Conservation (phyloP, 2,329 filamentous ascomycete genomes). For the Sordariomycetes sp. region DNA sequence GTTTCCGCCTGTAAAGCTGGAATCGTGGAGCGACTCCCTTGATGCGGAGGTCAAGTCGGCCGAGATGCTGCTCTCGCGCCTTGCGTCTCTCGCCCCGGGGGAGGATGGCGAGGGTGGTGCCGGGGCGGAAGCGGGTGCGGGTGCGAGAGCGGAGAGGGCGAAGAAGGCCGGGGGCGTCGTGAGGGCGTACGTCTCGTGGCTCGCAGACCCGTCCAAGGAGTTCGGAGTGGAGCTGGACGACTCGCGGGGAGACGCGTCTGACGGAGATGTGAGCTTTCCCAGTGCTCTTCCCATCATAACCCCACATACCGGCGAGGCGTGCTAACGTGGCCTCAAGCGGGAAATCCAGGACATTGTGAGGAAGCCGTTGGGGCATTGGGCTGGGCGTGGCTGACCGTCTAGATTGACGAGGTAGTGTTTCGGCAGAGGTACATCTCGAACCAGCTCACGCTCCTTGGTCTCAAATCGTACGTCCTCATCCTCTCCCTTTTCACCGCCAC, state of each 20-base stretch:
- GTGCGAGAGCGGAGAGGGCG: neutral
- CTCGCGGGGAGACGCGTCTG: neutral
- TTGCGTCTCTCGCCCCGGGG: neutral
- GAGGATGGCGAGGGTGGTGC: neutral
- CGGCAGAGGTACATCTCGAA: constrained; percentile 1
- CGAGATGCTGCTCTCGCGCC: neutral
- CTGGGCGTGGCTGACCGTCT: neutral
- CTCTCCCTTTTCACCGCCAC: neutral
- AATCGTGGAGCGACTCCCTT: neutral
- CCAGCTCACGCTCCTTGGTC: neutral
- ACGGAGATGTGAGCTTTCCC: neutral
- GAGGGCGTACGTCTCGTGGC: neutral
- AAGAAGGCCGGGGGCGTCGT: neutral
- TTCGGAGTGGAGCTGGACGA: neutral
- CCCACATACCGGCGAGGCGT: too few relatives aligned
- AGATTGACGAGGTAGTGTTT: constrained; percentile 1
- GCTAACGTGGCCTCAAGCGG: neutral
- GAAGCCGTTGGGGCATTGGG: neutral
- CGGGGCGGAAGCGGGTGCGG: too few relatives aligned
- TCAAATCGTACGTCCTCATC: neutral
- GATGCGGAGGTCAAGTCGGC: neutral
- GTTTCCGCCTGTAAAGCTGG: neutral
- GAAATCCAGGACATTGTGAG: constrained; percentile 1
- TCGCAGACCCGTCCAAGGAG: neutral
- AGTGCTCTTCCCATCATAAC: neutral